Conservation (phyloP, 345 rosid species). For the Eucalyptus erythrocorys region DNA sequence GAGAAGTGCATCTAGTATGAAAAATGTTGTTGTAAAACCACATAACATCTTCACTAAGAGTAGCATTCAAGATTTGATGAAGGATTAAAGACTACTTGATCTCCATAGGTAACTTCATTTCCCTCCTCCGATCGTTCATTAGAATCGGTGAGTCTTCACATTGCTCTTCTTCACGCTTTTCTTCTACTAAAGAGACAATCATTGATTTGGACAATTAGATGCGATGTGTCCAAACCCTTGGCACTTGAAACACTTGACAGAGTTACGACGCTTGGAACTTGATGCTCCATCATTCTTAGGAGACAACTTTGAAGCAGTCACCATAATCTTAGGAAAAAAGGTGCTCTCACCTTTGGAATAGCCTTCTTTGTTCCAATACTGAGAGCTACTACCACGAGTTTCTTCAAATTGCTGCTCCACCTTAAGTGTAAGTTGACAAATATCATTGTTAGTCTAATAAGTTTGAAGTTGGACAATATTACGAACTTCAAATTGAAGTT, state of each 20-base stretch:
- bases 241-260: neutral
- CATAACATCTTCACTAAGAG: neutral
- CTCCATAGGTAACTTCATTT: neutral
- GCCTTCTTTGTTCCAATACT: fast-evolving
- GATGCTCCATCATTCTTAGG: too few relatives aligned
- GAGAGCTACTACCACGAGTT: neutral
- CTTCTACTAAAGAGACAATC: neutral
- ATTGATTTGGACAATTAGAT: neutral
- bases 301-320: too few relatives aligned
- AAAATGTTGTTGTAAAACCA: neutral
- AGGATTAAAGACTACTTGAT: neutral
- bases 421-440: neutral
- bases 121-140: neutral
- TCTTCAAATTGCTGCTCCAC: neutral
- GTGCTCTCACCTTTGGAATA: neutral
- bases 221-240: neutral
- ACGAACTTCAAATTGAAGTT: fast-evolving
- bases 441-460: neutral
- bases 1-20: neutral
- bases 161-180: neutral
- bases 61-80: neutral
- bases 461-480: neutral
- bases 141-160: neutral
- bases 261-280: neutral
- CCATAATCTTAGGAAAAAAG: neutral